Percentiles rank a stretch among this genome's conserved stretches.
These are phyloP conservation scores for Wickerhamomyces bovis DNA, from an alignment of 805 yeast genomes.

Conservation along the genomic window DNA sequence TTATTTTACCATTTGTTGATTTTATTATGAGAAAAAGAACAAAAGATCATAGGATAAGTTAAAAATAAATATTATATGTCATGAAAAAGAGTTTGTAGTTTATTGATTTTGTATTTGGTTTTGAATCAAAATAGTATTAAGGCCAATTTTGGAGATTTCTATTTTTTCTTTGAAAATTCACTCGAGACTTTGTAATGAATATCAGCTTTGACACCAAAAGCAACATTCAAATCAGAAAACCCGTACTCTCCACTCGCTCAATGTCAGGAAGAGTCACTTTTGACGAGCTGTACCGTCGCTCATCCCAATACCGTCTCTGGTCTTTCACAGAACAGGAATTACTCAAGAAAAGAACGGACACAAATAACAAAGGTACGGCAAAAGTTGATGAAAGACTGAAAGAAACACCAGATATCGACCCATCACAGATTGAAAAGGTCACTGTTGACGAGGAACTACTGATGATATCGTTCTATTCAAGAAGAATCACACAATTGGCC, in stretches of 20 bases:
- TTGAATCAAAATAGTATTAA: no score
- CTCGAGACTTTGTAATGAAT: neutral
- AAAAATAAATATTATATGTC: slow-evolving; percentile 12
- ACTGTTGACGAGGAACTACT: slow-evolving; percentile 64
- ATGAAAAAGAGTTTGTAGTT: neutral
- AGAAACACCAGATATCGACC: slow-evolving; percentile 24
- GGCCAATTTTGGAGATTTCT: no score
- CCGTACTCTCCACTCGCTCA: neutral
- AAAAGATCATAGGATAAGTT: slow-evolving; percentile 2
- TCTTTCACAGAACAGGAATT: slow-evolving; percentile 64
- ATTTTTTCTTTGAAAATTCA: neutral
- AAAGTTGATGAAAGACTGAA: slow-evolving; percentile 29
- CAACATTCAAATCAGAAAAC: neutral
- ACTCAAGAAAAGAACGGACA: slow-evolving; percentile 37
- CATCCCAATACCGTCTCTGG: slow-evolving; percentile 84
- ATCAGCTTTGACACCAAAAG: neutral
- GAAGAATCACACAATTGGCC: slow-evolving; percentile 65
- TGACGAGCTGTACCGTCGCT: slow-evolving; percentile 84
- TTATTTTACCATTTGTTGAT: slow-evolving; percentile 15
- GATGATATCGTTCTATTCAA: slow-evolving; percentile 65
- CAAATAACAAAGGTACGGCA: slow-evolving; percentile 50
- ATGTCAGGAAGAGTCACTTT: slow-evolving; percentile 43
- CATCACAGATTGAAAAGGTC: slow-evolving; percentile 33
- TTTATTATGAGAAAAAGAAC: slow-evolving; percentile 17
- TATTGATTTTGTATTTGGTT: neutral